Evolutionary conservation across 176 grass and related monocot genomes (phyloP).

Genomic region (Puccinellia tenuiflora): DNA sequence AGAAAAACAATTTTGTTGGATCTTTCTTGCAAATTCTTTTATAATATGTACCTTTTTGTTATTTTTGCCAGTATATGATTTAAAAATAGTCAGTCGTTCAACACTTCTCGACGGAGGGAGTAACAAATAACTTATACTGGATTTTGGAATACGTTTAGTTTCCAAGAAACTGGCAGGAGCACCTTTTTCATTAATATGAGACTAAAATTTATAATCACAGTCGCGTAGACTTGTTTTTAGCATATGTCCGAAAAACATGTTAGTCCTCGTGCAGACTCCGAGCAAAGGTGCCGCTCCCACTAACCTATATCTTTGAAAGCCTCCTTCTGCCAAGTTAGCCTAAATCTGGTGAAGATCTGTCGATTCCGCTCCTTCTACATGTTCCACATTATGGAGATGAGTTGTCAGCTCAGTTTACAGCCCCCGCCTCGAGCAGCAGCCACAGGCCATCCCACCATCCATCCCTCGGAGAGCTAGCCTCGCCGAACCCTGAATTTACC

Average conservation of each 20-base stretch:
- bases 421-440: neutral
- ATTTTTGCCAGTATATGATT: neutral
- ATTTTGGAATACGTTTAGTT: neutral
- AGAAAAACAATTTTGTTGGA: neutral
- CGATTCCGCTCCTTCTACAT: neutral
- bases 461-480: neutral
- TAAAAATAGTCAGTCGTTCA: neutral
- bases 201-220: neutral
- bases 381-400: neutral
- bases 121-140: neutral
- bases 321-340: neutral
- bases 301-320: neutral
- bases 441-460: neutral
- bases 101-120: neutral
- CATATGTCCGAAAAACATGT: neutral
- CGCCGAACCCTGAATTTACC: neutral
- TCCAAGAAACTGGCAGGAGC: neutral
- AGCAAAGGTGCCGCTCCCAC: neutral
- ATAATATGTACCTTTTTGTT: neutral
- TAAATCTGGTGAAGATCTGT: neutral
- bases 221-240: neutral
- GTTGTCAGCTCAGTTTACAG: neutral
- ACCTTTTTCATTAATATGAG: neutral
- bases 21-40: neutral
- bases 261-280: neutral